Conservation (phyloP, 345 rosid species). For the Tarenaya hassleriana region DNA sequence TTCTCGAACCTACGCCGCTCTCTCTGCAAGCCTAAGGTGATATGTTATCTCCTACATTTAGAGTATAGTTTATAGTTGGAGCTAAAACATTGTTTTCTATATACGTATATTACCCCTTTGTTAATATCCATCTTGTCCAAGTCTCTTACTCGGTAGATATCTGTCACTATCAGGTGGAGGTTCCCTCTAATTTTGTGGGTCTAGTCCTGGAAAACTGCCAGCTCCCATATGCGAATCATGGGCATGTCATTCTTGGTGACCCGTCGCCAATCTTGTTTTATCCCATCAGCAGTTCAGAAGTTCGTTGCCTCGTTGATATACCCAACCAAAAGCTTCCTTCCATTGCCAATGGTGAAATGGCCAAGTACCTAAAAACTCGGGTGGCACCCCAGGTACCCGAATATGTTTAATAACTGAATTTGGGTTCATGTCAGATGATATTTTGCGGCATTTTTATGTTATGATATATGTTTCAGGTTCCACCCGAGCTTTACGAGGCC, state of each 20-base stretch:
- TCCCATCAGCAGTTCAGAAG: constrained; percentile 53
- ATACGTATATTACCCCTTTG: background rate
- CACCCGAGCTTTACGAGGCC: constrained; percentile 30
- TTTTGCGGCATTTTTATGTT: background rate
- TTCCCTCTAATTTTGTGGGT: constrained; percentile 55
- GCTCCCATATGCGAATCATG: constrained; percentile 48
- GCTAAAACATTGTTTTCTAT: background rate
- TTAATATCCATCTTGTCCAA: background rate
- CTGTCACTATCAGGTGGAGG: constrained; percentile 41
- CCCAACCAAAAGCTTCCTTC: constrained; percentile 60
- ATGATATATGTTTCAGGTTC: constrained; percentile 35
- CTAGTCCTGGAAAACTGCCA: constrained; percentile 55
- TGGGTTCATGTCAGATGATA: no score
- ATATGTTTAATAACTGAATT: background rate
- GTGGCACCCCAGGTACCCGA: constrained; percentile 55
- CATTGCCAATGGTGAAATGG: constrained; percentile 61
- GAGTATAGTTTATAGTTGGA: background rate
- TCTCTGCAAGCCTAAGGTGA: constrained; percentile 56
- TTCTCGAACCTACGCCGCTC: constrained; percentile 49
- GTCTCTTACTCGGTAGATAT: constrained; percentile 4
- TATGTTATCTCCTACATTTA: constrained; percentile 2
- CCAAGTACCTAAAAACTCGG: constrained; percentile 40
- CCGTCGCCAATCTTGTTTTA: constrained; percentile 57
- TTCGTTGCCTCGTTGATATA: constrained; percentile 65
- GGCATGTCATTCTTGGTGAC: constrained; percentile 46